A percentile compares a stretch with the other conserved stretches of the same genome.
phyloP scores from a whole-genome alignment of 306 rosid species.

The Morella rubra region DNA sequence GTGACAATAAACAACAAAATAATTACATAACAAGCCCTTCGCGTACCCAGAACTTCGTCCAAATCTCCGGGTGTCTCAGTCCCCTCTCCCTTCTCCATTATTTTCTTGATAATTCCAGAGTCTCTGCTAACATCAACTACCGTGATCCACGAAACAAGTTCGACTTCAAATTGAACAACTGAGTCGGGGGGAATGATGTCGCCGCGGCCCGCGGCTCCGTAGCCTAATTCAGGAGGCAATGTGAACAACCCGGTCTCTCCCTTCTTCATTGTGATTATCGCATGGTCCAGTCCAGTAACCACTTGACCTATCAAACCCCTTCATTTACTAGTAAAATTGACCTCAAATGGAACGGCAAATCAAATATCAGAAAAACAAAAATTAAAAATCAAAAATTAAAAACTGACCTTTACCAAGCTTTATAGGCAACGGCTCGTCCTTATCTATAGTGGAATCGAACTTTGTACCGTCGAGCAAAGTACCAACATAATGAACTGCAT shows the following conservation, averaged over 20 bases:
- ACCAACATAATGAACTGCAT: conserved; percentile 60
- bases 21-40: conserved; percentile 9
- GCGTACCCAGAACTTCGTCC: conserved; percentile 71
- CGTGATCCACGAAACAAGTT: conserved; percentile 59
- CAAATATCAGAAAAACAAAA: not conserved
- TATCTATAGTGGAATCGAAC: conserved; percentile 53
- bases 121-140: conserved; percentile 61
- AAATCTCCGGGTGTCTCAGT: conserved; percentile 49
- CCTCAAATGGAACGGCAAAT: conserved; percentile 3
- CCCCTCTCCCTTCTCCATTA: conserved; percentile 45
- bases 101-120: conserved; percentile 67
- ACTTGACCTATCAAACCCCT: conserved; percentile 45
- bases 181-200: conserved; percentile 30
- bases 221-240: conserved; percentile 37
- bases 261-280: conserved; percentile 53
- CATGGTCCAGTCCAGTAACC: conserved; percentile 52
- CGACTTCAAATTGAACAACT: conserved; percentile 50
- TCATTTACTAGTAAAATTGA: conserved; percentile 13
- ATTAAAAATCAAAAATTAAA: not conserved
- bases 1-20: not conserved
- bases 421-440: conserved; percentile 36
- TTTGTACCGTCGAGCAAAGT: conserved; percentile 47
- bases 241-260: conserved; percentile 66
- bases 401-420: conserved; percentile 52
- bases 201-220: conserved; percentile 11